phyloP scores from a whole-genome alignment of 164 flowering plant genomes.

The Sedum album region DNA sequence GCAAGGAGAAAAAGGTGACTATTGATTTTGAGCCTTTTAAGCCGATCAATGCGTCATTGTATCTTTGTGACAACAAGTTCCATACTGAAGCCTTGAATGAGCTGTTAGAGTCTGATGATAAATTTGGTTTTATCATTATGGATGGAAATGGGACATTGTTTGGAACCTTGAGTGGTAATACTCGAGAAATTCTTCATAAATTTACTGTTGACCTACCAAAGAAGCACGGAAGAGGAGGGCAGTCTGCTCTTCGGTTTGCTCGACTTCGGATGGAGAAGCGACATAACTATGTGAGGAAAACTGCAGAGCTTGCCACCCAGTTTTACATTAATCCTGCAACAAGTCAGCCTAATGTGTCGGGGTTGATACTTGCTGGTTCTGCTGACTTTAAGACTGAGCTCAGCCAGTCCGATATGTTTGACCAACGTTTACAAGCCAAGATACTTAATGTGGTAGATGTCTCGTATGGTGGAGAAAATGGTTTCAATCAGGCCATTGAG shows the following conservation, averaged over 20 bases:
- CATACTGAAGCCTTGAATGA: constrained; percentile 1
- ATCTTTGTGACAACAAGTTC: constrained; percentile 4
- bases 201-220: constrained; percentile 14
- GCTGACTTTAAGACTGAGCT: constrained; percentile 10
- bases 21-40: constrained; percentile 4
- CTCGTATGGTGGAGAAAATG: constrained; percentile 6
- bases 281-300: constrained; percentile 4
- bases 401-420: constrained; percentile 10
- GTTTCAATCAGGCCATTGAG: constrained; percentile 9
- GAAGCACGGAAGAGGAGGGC: constrained; percentile 19
- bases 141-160: constrained; percentile 9
- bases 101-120: constrained; percentile 2
- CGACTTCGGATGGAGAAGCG: constrained; percentile 15
- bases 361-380: constrained; percentile 9
- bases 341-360: constrained; percentile 6
- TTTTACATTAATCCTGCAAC: constrained; percentile 6
- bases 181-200: constrained; percentile 13
- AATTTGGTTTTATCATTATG: constrained; percentile 5
- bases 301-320: constrained; percentile 8
- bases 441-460: constrained; percentile 8
- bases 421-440: constrained; percentile 3
- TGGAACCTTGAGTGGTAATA: constrained; percentile 12
- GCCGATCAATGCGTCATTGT: neutral
- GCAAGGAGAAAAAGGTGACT: constrained; percentile 9
- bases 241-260: constrained; percentile 17